These are phyloP conservation scores for sorghum (Sorghum bicolor) DNA, from an alignment of 176 grass and related monocot species.

Conservation along the genomic window Sorghum_bicolor_NCBIv3 NC_012878.2:10455001-10455500, in stretches of 20 bases:
- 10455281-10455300: conserved; percentile 19
- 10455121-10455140: conserved; percentile 27
- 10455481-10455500: not conserved
- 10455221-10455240: not conserved
- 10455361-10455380: not conserved
- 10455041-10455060: conserved; percentile 28
- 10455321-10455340: not conserved
- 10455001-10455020: conserved; percentile 2
- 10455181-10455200: not conserved
- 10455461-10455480: conserved; percentile 4
- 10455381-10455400: not conserved
- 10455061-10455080: conserved; percentile 28
- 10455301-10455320: not conserved
- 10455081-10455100: conserved; percentile 12
- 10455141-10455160: not conserved
- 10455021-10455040: not conserved
- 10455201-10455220: not conserved
- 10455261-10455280: not conserved
- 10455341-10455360: conserved; percentile 3
- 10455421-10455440: not conserved
- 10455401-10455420: not conserved
- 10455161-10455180: not conserved
- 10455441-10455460: conserved; percentile 6
- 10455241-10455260: not conserved
- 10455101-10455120: not conserved